phyloP scores from a whole-genome alignment of 2,329 filamentous ascomycete genomes.

The Exophiala bonariae region DNA sequence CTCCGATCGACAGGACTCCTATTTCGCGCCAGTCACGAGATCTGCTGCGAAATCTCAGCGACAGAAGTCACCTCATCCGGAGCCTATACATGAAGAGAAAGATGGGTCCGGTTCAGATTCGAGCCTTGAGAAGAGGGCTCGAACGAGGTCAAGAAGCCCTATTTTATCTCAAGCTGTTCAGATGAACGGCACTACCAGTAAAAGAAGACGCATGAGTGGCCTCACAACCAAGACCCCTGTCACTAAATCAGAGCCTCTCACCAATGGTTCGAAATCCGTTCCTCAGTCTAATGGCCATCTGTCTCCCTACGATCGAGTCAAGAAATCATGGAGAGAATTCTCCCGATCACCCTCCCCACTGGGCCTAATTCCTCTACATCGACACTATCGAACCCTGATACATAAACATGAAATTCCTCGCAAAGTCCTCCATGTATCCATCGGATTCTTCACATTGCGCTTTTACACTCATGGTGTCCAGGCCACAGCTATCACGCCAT shows the following conservation, averaged over 20 bases:
- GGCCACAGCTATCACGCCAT: constrained; percentile 75
- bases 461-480: constrained; percentile 81
- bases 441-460: constrained; percentile 88
- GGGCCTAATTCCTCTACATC: constrained; percentile 91
- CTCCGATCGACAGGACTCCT: constrained; percentile 56
- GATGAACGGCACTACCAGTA: constrained; percentile 29
- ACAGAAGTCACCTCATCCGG: constrained; percentile 52
- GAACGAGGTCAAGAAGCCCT: constrained; percentile 72
- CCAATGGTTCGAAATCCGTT: constrained; percentile 37
- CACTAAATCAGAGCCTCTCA: constrained; percentile 38
- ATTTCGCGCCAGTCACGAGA: constrained; percentile 75
- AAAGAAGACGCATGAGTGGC: constrained; percentile 51
- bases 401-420: constrained; percentile 97
- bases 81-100: constrained; percentile 60
- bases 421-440: constrained; percentile 90
- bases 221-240: constrained; percentile 51
- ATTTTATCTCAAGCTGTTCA: constrained; percentile 40
- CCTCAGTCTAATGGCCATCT: constrained; percentile 65
- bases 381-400: constrained; percentile 85
- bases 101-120: constrained; percentile 54
- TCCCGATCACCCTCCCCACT: constrained; percentile 90
- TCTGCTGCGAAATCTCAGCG: constrained; percentile 60
- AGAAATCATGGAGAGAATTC: constrained; percentile 73
- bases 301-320: constrained; percentile 64
- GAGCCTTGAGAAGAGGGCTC: constrained; percentile 58